Evolutionary conservation across 2,329 filamentous ascomycete genomes (phyloP), one percentile per base, ranked within the genome.

Genomic region (Monilinia laxa): DNA sequence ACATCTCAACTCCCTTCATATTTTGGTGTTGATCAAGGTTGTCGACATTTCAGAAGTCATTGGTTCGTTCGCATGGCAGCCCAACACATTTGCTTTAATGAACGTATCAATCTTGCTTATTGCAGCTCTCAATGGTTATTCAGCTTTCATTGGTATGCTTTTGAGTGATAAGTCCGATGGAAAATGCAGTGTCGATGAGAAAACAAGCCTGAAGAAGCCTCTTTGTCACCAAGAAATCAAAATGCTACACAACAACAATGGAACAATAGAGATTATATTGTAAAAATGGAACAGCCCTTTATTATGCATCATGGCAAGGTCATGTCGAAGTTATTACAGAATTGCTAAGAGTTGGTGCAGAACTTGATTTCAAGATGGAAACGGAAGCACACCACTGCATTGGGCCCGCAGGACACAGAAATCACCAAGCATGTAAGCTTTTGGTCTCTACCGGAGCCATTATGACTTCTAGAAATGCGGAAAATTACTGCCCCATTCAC

Each of bases 381-480:
- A 4, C 2, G 54, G 31, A 18, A 3, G 2, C 25, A 57, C 35
- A 6, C 35, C 54, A 25, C n/a, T 57, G 3, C 54, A 57, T 40
- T 16, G 40, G 2, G 54, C 35, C 35, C 14, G 54, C 20, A 35
- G 20, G 1, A n/a, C 5, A 1, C n/a, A n/a, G n/a, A 23, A 5
- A 40, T 7, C 2, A 16, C 7, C 35, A 56, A 40, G 31, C 35
- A 40, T 56, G n/a, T 23, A n/a, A 56, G 11, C 4, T 56, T 16
- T 3, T 58, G 3, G 4, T 45, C 0, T 45, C 40, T 58, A 23
- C 56, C 7, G 56, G 55, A 28, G 18, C 56, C 1, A 58, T 2
- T 4, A 20, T 45, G 10, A 2, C 3, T 4, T 58, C 40, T n/a
- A n/a, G 38, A 1, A 20, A 14, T 45, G 0, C 2, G 28, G 0